These are phyloP conservation scores for Plectranthus barbatus DNA, from an alignment of 257 asterid species.

Conservation along the genomic window DNA sequence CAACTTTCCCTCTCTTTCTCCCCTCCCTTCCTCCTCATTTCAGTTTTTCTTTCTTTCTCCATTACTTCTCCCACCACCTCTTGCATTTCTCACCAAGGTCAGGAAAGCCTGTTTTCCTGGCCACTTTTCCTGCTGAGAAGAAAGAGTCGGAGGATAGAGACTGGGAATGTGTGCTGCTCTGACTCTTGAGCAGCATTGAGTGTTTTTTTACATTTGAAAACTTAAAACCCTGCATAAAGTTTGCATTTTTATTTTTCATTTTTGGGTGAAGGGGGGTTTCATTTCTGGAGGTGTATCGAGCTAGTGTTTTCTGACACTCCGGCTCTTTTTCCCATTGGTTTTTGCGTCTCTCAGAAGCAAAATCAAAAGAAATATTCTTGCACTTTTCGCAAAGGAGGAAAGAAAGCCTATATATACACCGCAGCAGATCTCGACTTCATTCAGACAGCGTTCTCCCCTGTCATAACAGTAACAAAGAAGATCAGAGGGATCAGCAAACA, in stretches of 20 bases:
- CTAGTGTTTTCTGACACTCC: conserved; percentile 61
- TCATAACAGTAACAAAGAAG: too few relatives aligned
- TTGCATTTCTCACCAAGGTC: conserved; percentile 12
- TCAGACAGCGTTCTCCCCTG: conserved; percentile 14
- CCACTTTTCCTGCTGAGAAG: not conserved
- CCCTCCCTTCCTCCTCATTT: conserved; percentile 8
- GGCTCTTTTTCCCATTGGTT: conserved; percentile 34
- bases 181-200: conserved; percentile 13
- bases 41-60: conserved; percentile 7
- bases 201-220: too few relatives aligned
- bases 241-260: not conserved
- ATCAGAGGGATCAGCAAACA: too few relatives aligned
- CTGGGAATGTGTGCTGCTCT: conserved; percentile 1
- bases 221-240: not conserved
- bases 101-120: not conserved
- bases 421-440: conserved; percentile 14
- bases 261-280: not conserved
- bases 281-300: conserved; percentile 6
- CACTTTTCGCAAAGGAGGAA: conserved; percentile 27
- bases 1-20: conserved; percentile 11
- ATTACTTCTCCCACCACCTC: not conserved
- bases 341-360: conserved; percentile 50
- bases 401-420: conserved; percentile 12
- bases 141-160: too few relatives aligned
- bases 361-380: conserved; percentile 31